Conservation (phyloP, 192 early-diverging fungal genomes). For the Coemansia umbellata region DNA sequence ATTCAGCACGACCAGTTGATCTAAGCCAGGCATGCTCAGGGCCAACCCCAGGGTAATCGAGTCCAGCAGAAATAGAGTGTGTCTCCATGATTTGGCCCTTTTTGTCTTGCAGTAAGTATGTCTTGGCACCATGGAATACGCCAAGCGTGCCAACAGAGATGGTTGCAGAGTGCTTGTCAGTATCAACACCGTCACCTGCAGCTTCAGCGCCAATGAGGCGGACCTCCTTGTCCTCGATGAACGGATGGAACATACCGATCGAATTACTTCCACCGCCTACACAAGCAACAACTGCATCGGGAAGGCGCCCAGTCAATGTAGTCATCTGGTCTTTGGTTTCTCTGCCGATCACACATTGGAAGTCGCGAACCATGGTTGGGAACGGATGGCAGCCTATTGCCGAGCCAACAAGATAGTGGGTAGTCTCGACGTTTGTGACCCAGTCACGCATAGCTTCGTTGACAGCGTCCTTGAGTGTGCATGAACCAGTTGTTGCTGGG, state of each 20-base stretch:
- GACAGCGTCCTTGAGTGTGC: constrained; percentile 96
- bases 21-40: constrained; percentile 94
- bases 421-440: constrained; percentile 92
- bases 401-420: constrained; percentile 96
- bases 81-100: constrained; percentile 98
- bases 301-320: constrained; percentile 75
- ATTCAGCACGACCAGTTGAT: constrained; percentile 81
- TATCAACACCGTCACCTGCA: constrained; percentile 87
- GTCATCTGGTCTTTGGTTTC: constrained; percentile 86
- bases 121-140: constrained; percentile 94
- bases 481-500: constrained; percentile 70
- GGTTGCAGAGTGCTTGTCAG: constrained; percentile 86
- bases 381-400: constrained; percentile 98
- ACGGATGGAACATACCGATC: constrained; percentile 97
- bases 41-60: constrained; percentile 97
- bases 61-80: constrained; percentile 90
- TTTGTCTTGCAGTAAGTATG: constrained; percentile 89
- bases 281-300: constrained; percentile 92
- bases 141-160: constrained; percentile 79
- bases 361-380: constrained; percentile 95
- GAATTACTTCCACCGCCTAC: constrained; percentile 97
- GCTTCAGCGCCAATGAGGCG: constrained; percentile 92
- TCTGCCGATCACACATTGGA: constrained; percentile 94
- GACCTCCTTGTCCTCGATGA: constrained; percentile 80
- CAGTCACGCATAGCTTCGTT: constrained; percentile 99